phyloP scores from a whole-genome alignment of 2,329 filamentous ascomycete species.

The Cadophora gregata region DNA sequence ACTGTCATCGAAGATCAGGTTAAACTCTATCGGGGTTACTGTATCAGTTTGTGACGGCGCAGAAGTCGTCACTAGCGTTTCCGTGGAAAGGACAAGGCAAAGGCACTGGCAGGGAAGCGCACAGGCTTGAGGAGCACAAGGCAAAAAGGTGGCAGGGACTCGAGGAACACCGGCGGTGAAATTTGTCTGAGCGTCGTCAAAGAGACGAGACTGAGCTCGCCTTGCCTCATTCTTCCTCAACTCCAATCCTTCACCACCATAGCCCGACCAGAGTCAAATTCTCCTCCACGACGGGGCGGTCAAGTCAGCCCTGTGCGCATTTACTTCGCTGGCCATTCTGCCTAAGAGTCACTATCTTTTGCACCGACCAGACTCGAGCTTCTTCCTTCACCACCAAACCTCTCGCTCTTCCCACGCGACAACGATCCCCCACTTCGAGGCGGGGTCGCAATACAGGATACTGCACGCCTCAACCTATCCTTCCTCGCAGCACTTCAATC shows the following conservation, averaged over 20 bases:
- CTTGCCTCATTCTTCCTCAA: constrained; percentile 4
- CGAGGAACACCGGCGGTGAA: constrained; percentile 20
- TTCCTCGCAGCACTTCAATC: constrained; percentile 19
- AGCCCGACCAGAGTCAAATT: neutral
- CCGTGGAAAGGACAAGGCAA: neutral
- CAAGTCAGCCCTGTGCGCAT: constrained; percentile 12
- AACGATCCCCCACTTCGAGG: constrained; percentile 37
- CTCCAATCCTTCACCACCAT: neutral
- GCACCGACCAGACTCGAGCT: constrained; percentile 3
- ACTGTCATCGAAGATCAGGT: neutral
- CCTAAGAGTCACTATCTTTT: constrained; percentile 6
- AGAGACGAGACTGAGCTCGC: neutral
- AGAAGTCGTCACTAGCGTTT: constrained; percentile 31
- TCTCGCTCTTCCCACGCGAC: constrained; percentile 26
- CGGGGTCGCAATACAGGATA: constrained; percentile 33
- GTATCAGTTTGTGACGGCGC: constrained; percentile 7
- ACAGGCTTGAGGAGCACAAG: neutral
- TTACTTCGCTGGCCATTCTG: constrained; percentile 6
- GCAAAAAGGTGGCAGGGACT: constrained; percentile 12
- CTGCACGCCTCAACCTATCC: constrained; percentile 14
- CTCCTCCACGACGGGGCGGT: constrained; percentile 2
- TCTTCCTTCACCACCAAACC: constrained; percentile 9
- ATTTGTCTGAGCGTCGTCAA: constrained; percentile 22
- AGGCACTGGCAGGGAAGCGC: neutral
- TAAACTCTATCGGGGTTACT: neutral